Base-by-base conservation (phyloP, 129 eudicot genomes). In the Flaveria ramosissima region DNA sequence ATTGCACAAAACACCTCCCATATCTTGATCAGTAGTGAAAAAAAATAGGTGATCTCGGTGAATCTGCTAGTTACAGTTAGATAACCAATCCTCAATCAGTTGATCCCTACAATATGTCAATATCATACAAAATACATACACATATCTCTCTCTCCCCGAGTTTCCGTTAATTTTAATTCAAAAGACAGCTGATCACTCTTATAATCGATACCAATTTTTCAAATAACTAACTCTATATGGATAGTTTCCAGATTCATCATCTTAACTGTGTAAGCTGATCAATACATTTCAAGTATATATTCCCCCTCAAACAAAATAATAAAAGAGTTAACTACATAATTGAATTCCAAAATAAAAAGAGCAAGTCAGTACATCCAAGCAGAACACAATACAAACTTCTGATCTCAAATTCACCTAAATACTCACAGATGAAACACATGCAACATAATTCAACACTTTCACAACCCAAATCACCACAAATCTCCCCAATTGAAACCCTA, bases 401-500 rank as follows among this genome's bases (percentile, higher is more conserved):
- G 82, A 84, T 77, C 77, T 84, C 77, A 19, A 84, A 76, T 72
- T 74, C 15, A 82, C 79, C 82, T 74, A 55, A 53, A 11, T 15
- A 61, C 12, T 46, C 24, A 60, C 21, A 46, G 14, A 42, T 59
- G 75, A 70, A 84, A 79, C 60, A 59, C 84, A 79, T 75, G 84
- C 82, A 79, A 55, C 12, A 36, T 14, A 76, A 60, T 50, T 60
- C 24, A 71, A 72, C 77, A 77, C 45, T 55, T 51, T 17, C 11
- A 43, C 65, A 72, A 81, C 48, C 71, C 71, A 71, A 70, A 51
- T 32, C 42, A 51, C 61, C 56, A 7, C 60, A 51, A 63, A 82
- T 76, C 78, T 51, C 24, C 1, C 61, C 53, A 21, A 47, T 61
- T 82, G 64, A 82, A 85, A 85, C 84, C 86, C 86, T 85, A 82